Conservation (phyloP, 2,329 filamentous ascomycete genomes). For the Aspergillus candidus region DNA sequence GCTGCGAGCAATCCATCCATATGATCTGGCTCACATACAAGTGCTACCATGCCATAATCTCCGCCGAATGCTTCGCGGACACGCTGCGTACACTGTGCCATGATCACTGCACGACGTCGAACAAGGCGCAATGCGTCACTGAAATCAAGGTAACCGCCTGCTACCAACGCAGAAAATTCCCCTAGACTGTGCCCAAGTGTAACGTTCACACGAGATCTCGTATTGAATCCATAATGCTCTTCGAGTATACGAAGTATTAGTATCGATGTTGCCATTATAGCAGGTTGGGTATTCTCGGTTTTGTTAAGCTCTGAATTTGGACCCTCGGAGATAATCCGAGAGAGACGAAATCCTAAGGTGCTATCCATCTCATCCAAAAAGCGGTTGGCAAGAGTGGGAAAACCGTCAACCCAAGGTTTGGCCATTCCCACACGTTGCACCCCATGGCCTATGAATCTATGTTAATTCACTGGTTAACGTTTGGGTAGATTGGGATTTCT, state of each 20-base stretch:
- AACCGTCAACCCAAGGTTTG: conserved; percentile 76
- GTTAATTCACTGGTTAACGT: conserved; percentile 4
- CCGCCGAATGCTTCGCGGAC: conserved; percentile 64
- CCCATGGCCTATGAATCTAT: conserved; percentile 62
- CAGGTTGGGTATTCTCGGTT: conserved; percentile 85
- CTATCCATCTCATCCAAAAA: conserved; percentile 82
- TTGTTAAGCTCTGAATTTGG: conserved; percentile 70
- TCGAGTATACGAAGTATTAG: conserved; percentile 84
- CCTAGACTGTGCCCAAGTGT: conserved; percentile 86
- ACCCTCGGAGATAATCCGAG: conserved; percentile 70
- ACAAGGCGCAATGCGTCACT: conserved; percentile 72
- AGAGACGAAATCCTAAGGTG: conserved; percentile 67
- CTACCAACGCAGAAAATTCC: conserved; percentile 86
- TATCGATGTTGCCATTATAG: conserved; percentile 92
- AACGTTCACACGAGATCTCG: conserved; percentile 66
- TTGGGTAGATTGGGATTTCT: too few species aligned
- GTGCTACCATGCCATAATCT: conserved; percentile 89
- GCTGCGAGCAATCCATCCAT: conserved; percentile 63
- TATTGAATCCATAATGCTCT: conserved; percentile 72
- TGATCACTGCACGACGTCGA: conserved; percentile 69
- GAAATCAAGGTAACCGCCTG: conserved; percentile 73
- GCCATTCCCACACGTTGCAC: conserved; percentile 87
- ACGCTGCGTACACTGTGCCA: conserved; percentile 67
- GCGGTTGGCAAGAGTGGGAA: conserved; percentile 68
- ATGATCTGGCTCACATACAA: conserved; percentile 79